Base-by-base conservation (phyloP, 352 stramenopile species). In the Pythium pyrilobum region DNA sequence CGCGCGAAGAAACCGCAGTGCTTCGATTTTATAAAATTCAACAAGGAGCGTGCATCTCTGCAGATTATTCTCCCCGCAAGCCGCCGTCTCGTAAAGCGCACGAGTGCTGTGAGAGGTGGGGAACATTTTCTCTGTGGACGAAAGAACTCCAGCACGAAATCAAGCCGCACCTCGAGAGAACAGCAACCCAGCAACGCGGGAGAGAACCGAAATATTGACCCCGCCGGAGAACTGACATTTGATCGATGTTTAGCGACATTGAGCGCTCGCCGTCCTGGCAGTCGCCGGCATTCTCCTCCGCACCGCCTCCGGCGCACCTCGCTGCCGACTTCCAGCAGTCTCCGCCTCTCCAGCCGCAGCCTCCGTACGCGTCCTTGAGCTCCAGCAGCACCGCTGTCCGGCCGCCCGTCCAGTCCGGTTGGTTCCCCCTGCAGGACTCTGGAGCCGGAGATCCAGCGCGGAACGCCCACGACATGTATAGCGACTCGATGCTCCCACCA, bases 361-460 rank as follows among this genome's bases (percentile, higher is more conserved):
- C 51, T 39, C 32, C 28, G 51, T 58, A 58, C 32, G 18, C 51
- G 32, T 24, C 41, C 0, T 43, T 31, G 6, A 41, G 27, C 27
- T 37, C 29, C 43, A 40, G 18, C 34, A 32, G 23, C 31, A 39
- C 46, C 29, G 42, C n/a, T 39, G 23, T 28, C 12, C 60, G 60
- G 11, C 60, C 47, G 12, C 53, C 41, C 12, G 60, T 68, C 9
- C 72, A 86, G 51, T 50, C 74, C 23, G 75, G 71, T 4, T 86
- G 75, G 75, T 86, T 81, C 48, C 71, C 70, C 9, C 59, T 86
- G 15, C 63, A 83, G 33, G 66, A 67, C 27, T 49, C 18, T 5
- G 27, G 37, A 2, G 28, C 47, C 0, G 13, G 33, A 23, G 47
- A 56, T 37, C 42, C 24, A 67, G 52, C 25, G 44, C 62, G 39